Base-by-base conservation (phyloP, 1,284 basidiomycete species). In the Heterobasidion annosum region DNA sequence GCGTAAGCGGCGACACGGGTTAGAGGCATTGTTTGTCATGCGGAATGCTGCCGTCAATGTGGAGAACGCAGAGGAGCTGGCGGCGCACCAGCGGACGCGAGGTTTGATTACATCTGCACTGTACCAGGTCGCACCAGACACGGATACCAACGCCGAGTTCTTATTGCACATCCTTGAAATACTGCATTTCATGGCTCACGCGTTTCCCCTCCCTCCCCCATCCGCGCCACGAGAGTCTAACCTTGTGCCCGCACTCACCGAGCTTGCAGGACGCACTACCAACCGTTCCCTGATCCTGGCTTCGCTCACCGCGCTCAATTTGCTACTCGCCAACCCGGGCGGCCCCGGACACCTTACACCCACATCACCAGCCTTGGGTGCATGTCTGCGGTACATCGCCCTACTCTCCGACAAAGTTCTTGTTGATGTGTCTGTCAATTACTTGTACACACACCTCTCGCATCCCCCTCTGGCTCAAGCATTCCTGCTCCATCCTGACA, bases 241-340 rank as follows among this genome's bases (percentile, higher is more conserved):
- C 34, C 68, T 69, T 8, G 54, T 70, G 10, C 64, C 57, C 0
- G 67, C 69, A 6, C 46, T 72, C 8, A 54, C 66, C 10, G 58
- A 70, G 18, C 77, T 91, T 32, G 76, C 77, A 1, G 75, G 74
- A 4, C 65, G 69, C 45, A 83, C 86, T 0, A 73, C 74, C 12
- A 88, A 93, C 66, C 79, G 91, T 46, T 77, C 87, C 7, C 71
- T 90, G 61, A 83, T 92, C 53, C 76, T 92, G 50, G 71, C 81
- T 2, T 70, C 83, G 1, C 68, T 91, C 53, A 73, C 72, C 0
- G 75, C 79, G 7, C 71, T 92, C 40, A 80, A 78, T 10, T 67
- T 76, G 12, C 64, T 91, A 32, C 76, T 88, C 56, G 77, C 78
- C 8, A 82, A 84, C 59, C 77, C 81, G 5, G 65, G 73, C 42